phyloP scores from a whole-genome alignment of 2,329 filamentous ascomycete species.

The Microthyrium microscopicum region DNA sequence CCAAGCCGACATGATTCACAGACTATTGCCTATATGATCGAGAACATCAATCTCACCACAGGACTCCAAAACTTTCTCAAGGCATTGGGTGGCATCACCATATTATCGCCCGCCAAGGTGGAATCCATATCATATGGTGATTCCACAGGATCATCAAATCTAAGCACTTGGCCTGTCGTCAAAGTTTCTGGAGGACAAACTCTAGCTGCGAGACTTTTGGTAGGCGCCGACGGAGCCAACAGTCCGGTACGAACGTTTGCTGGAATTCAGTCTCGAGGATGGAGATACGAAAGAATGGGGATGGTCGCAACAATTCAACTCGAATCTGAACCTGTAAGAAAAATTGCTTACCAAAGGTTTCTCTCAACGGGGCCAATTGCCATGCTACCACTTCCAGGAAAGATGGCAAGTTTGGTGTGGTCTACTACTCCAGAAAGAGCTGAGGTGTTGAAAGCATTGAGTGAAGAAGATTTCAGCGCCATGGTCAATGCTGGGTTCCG shows the following conservation, averaged over 20 bases:
- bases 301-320: constrained; percentile 78
- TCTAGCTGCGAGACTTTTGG: constrained; percentile 67
- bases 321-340: constrained; percentile 33
- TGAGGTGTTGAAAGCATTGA: constrained; percentile 58
- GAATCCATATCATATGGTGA: constrained; percentile 63
- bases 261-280: constrained; percentile 68
- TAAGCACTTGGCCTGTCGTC: constrained; percentile 78
- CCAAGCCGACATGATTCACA: constrained; percentile 14
- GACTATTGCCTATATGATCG: constrained; percentile 85
- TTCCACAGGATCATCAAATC: constrained; percentile 48
- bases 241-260: constrained; percentile 85
- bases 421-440: constrained; percentile 75
- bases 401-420: constrained; percentile 79
- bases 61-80: constrained; percentile 57
- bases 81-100: constrained; percentile 47
- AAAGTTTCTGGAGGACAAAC: constrained; percentile 48
- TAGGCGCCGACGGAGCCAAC: constrained; percentile 90
- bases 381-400: constrained; percentile 74
- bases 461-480: constrained; percentile 56
- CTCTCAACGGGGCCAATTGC: constrained; percentile 83
- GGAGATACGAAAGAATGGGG: constrained; percentile 85
- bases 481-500: constrained; percentile 92
- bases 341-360: constrained; percentile 88
- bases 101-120: constrained; percentile 65
- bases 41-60: constrained; percentile 78